Base-by-base conservation (phyloP, 352 stramenopile species). In the Halophytophthora batemanensis region DNA sequence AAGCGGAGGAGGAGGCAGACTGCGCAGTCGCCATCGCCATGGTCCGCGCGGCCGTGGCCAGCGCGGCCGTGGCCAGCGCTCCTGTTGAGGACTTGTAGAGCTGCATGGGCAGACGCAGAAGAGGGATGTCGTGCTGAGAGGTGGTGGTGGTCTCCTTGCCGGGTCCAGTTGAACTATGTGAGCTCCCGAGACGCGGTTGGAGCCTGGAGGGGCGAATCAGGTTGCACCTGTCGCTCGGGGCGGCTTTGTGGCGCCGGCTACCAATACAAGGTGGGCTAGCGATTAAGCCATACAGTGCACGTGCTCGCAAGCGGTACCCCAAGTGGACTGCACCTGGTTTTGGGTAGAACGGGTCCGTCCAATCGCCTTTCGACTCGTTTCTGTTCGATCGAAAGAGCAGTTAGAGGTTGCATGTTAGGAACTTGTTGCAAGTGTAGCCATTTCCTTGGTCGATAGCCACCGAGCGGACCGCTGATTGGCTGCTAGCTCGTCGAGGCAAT, bases 391-490 rank as follows among this genome's bases (percentile, higher is more conserved):
- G n/a, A n/a, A n/a, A n/a, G n/a, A n/a, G n/a, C n/a, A n/a, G n/a
- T n/a, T n/a, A n/a, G n/a, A n/a, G n/a, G n/a, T n/a, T n/a, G n/a
- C n/a, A n/a, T n/a, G n/a, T n/a, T n/a, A n/a, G n/a, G n/a, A n/a
- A n/a, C n/a, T n/a, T n/a, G n/a, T n/a, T n/a, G n/a, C n/a, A n/a
- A n/a, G n/a, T 59, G 53, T 50, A 43, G 36, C 22, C 36, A 59
- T 50, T 42, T 44, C 41, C 12, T 14, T 28, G 38, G 38, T 23
- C 13, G 11, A 4, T 7, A 18, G 21, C 13, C 22, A 38, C 35
- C 10, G 22, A 19, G 14, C 59, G 59, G 64, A 48, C 59, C 23
- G 40, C 1, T 59, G 50, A 65, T 66, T 66, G 53, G 53, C n/a
- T 31, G 25, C 25, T 31, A 31, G 25, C n/a, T n/a, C n/a, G n/a